Evolutionary conservation across 2,329 filamentous ascomycete species (phyloP).

Genomic region (Clarireedia sp.): DNA sequence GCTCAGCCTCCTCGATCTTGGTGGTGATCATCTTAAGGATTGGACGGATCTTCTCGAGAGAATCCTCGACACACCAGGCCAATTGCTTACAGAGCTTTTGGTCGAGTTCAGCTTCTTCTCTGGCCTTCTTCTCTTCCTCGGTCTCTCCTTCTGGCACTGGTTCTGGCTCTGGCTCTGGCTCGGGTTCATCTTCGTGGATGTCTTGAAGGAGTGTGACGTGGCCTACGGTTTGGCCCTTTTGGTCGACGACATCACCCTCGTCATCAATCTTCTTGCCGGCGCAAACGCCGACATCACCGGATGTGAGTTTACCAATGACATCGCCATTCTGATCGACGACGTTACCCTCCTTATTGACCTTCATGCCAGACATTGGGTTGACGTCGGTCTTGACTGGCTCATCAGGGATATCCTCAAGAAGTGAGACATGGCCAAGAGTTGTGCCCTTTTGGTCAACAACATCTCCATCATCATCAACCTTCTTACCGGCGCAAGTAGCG

Average conservation of each 20-base stretch:
- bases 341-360: constrained; percentile 51
- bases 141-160: constrained; percentile 50
- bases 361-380: constrained; percentile 44
- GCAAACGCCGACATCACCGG: constrained; percentile 57
- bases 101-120: constrained; percentile 55
- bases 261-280: constrained; percentile 63
- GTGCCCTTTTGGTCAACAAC: constrained; percentile 61
- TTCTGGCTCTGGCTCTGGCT: constrained; percentile 28
- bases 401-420: constrained; percentile 54
- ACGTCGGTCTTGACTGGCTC: constrained; percentile 44
- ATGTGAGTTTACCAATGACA: constrained; percentile 58
- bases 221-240: constrained; percentile 58
- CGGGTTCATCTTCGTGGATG: constrained; percentile 35
- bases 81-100: constrained; percentile 72
- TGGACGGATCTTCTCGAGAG: constrained; percentile 75
- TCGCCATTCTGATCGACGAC: constrained; percentile 52
- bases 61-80: constrained; percentile 62
- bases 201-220: constrained; percentile 60
- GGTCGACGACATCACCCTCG: constrained; percentile 63
- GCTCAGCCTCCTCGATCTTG: constrained; percentile 73
- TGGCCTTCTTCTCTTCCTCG: constrained; percentile 49
- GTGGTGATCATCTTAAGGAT: constrained; percentile 81
- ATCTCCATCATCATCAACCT: constrained; percentile 63
- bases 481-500: constrained; percentile 56
- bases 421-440: constrained; percentile 59